These are phyloP conservation scores for Hymenoscyphus infarciens DNA, from an alignment of 2,329 filamentous ascomycete genomes.

Conservation along the genomic window DNA sequence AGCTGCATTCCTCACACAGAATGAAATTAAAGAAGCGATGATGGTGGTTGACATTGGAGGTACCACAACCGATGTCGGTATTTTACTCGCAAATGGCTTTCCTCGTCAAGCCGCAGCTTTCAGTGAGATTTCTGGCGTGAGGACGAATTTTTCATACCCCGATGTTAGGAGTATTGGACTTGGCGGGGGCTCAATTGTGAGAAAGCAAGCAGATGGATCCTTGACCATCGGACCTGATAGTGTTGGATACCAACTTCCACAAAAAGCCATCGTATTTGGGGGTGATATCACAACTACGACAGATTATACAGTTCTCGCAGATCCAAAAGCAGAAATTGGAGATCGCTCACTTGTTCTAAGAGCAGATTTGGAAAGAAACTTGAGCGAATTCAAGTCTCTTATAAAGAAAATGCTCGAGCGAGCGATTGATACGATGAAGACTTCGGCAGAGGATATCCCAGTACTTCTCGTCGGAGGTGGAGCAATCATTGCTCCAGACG, in stretches of 20 bases:
- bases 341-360: conserved; percentile 2
- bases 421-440: conserved; percentile 54
- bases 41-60: conserved; percentile 54
- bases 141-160: conserved; percentile 55
- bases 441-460: conserved; percentile 48
- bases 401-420: conserved; percentile 45
- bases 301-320: conserved; percentile 42
- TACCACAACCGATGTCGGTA: conserved; percentile 55
- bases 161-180: conserved; percentile 53
- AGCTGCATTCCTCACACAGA: conserved; percentile 50
- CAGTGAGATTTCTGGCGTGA: conserved; percentile 53
- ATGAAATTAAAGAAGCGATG: conserved; percentile 18
- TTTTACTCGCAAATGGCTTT: conserved; percentile 54
- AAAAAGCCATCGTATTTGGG: conserved; percentile 50
- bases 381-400: conserved; percentile 11
- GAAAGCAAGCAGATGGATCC: conserved; percentile 20
- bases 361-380: conserved; percentile 25
- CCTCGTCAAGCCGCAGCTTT: conserved; percentile 56
- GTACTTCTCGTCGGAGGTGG: conserved; percentile 56
- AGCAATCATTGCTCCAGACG: conserved; percentile 43
- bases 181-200: conserved; percentile 49
- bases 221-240: conserved; percentile 50
- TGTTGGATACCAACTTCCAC: conserved; percentile 49
- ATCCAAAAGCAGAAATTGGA: conserved; percentile 25
- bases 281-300: conserved; percentile 50